Base-by-base conservation (phyloP, 2,329 filamentous ascomycete genomes). In the Pezicula carpinea region DNA sequence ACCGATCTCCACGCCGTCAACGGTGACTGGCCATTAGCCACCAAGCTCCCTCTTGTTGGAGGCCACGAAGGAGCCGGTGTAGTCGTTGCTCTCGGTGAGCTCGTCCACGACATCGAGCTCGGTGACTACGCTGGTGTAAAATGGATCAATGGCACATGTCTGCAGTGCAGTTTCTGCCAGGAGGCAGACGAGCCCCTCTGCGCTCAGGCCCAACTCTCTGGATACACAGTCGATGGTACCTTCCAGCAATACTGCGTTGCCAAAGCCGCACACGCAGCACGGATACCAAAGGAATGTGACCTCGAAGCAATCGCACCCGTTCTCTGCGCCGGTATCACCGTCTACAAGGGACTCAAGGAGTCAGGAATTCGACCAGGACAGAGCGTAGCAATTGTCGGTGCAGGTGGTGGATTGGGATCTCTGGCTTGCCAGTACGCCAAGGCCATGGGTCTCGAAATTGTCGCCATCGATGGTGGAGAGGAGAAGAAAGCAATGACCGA, bases 171-270 rank as follows among this genome's bases (percentile, higher is more conserved):
- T 58, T 95, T 88, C 77, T 96, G 91, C 74, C 82, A 85, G 64
- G 77, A 82, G 58, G 68, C 80, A 40, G 87, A 95, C 58, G 91
- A 96, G 72, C 85, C 89, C 3, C 83, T 96, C 5, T 97, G 92
- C 72, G 68, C 77, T 14, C 73, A 87, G 50, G 81, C 87, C 21
- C 71, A 78, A 31, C 79, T 96, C 34, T 95, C 89, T 1, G 92
- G 92, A 47, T 96, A 95, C 77, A 95, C 89, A 4, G 89, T 96
- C 64, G 88, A 96, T 65, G 91, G 91, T 26, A 83, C 84, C 35
- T 96, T 96, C 79, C 91, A 96, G 74, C 83, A 96, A 74, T 96
- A 95, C 73, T 82, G 80, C 66, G 80, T 96, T 57, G 90, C 83
- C 57, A 95, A 95, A 69, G 90, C 89, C 14, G 81, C 85, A 15